Evolutionary conservation across 1,139 yeast genomes (phyloP).

Genomic region (Candida smagusa): DNA sequence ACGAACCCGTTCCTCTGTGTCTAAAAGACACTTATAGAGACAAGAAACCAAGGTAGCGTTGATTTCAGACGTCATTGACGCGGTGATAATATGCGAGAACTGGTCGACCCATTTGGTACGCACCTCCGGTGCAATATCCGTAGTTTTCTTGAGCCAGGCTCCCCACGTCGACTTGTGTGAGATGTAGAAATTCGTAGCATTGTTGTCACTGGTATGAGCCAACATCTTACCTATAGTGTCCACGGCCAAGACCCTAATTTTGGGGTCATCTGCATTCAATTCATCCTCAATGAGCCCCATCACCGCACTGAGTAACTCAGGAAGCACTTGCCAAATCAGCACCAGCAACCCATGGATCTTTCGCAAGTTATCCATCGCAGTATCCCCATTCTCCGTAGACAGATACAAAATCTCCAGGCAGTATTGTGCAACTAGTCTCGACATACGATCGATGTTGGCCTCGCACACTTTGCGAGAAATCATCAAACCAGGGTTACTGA

Average conservation of each 20-base stretch:
- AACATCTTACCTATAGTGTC: conserved; percentile 69
- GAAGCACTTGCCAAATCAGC: conserved; percentile 75
- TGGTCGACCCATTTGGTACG: conserved; percentile 70
- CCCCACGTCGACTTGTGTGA: conserved; percentile 62
- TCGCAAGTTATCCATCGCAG: conserved; percentile 37
- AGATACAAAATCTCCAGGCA: conserved; percentile 69
- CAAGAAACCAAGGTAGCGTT: conserved; percentile 54
- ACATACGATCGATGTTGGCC: conserved; percentile 68
- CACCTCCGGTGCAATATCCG: conserved; percentile 65
- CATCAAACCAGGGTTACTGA: conserved; percentile 57
- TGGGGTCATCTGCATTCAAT: conserved; percentile 65
- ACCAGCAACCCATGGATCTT: conserved; percentile 63
- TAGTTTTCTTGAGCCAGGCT: conserved; percentile 69
- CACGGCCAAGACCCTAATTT: conserved; percentile 66
- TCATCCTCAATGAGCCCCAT: conserved; percentile 83
- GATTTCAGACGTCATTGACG: conserved; percentile 44
- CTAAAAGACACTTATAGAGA: conserved; percentile 65
- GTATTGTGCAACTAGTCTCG: conserved; percentile 74
- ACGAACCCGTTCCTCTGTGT: conserved; percentile 74
- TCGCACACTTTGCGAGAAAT: conserved; percentile 70
- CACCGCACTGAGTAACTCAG: conserved; percentile 69
- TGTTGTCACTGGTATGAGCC: conserved; percentile 31
- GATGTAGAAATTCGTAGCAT: conserved; percentile 46
- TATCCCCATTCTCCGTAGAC: conserved; percentile 17
- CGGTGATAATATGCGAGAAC: conserved; percentile 34